Conservation (phyloP, 352 stramenopile genomes). For the Halophytophthora batemanensis region DNA sequence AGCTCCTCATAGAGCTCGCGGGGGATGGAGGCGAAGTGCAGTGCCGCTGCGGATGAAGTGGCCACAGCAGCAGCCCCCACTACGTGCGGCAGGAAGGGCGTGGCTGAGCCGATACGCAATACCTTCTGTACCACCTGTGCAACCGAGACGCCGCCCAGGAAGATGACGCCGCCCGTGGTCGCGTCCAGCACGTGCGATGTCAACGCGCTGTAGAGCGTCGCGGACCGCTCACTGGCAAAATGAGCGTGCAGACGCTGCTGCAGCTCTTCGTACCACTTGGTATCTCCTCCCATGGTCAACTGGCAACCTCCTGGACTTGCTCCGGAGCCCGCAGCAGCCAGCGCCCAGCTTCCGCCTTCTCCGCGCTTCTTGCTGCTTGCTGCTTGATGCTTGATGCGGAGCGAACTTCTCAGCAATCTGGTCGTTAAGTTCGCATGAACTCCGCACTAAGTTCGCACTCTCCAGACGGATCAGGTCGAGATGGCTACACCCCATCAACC, state of each 20-base stretch:
- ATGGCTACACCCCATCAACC: too few species aligned
- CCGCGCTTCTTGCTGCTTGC: too few species aligned
- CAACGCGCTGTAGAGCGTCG: constrained; percentile 41
- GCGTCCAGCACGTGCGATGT: constrained; percentile 41
- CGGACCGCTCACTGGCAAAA: constrained; percentile 36
- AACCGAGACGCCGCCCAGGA: constrained; percentile 38
- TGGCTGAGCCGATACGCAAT: constrained; percentile 43
- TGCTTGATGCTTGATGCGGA: too few species aligned
- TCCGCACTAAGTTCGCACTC: neutral
- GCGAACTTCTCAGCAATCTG: too few species aligned
- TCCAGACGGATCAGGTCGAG: neutral
- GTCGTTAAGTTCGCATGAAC: neutral
- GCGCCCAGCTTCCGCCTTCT: too few species aligned
- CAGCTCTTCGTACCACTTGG: constrained; percentile 14
- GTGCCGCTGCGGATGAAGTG: constrained; percentile 37
- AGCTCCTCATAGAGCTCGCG: constrained; percentile 38
- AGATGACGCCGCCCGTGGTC: constrained; percentile 44
- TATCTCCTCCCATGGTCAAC: neutral
- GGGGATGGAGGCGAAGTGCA: constrained; percentile 53
- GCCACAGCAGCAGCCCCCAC: constrained; percentile 43
- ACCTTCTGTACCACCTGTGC: constrained; percentile 48
- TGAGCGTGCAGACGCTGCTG: constrained; percentile 26
- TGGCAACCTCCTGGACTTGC: too few species aligned
- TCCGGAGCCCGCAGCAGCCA: too few species aligned
- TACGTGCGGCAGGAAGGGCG: constrained; percentile 35